These are phyloP conservation scores for Tolypocladium cylindrosporum DNA, from an alignment of 2,329 filamentous ascomycete species.

Conservation along the genomic window DNA sequence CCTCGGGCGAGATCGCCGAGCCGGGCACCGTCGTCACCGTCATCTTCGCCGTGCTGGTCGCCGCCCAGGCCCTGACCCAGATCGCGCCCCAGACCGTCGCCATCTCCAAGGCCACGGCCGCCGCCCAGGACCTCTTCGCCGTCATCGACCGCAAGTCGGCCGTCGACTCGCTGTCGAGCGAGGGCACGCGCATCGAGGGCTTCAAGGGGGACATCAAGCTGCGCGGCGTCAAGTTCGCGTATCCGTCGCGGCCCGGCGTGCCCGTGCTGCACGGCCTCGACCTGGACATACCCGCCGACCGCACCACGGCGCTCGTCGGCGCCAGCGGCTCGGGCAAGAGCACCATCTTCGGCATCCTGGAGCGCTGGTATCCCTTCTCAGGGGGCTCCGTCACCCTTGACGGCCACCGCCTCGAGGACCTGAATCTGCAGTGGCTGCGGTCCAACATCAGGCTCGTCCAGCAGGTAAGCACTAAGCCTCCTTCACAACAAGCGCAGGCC, in stretches of 20 bases:
- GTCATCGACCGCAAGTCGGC: conserved; percentile 34
- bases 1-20: conserved; percentile 31
- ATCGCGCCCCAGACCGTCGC: conserved; percentile 36
- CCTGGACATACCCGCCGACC: conserved; percentile 32
- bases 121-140: conserved; percentile 35
- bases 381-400: conserved; percentile 35
- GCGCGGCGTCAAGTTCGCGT: conserved; percentile 38
- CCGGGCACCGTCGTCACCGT: conserved; percentile 38
- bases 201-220: conserved; percentile 37
- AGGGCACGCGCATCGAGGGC: conserved; percentile 18
- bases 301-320: conserved; percentile 46
- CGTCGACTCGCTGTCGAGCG: conserved; percentile 31
- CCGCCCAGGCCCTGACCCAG: conserved; percentile 32
- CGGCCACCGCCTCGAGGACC: conserved; percentile 26
- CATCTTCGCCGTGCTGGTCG: conserved; percentile 36
- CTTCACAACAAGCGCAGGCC: too few species aligned
- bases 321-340: conserved; percentile 49
- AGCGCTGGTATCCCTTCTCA: conserved; percentile 47
- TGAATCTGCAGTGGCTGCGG: conserved; percentile 43
- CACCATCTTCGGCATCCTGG: conserved; percentile 45
- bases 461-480: conserved; percentile 12
- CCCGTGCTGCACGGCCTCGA: conserved; percentile 31
- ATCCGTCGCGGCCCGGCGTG: conserved; percentile 44
- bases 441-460: conserved; percentile 42
- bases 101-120: conserved; percentile 34